Percentiles rank a stretch among this genome's conserved stretches.
Evolutionary conservation across 257 asterid genomes (phyloP).

Genomic region (Handroanthus guayacan): DNA sequence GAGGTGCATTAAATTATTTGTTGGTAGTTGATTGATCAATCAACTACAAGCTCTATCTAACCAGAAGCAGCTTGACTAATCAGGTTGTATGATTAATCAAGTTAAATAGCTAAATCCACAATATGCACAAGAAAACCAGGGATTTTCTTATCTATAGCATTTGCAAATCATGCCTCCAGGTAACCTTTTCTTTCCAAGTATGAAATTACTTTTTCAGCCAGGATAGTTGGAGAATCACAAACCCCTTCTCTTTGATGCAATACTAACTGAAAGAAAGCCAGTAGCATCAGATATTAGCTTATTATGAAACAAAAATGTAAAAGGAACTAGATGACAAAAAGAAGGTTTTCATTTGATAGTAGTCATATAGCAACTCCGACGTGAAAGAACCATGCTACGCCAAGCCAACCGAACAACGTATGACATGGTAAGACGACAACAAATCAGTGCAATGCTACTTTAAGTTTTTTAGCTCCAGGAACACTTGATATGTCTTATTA

Average conservation of each 20-base stretch:
- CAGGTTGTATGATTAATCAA: slow-evolving; percentile 7
- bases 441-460: background rate
- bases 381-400: background rate
- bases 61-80: slow-evolving; percentile 21
- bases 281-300: slow-evolving; percentile 1
- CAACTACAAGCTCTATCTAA: slow-evolving; percentile 39
- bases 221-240: slow-evolving; percentile 66
- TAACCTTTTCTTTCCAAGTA: slow-evolving; percentile 78
- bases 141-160: slow-evolving; percentile 27
- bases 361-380: background rate
- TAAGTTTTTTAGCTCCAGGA: background rate
- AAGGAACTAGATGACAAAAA: background rate
- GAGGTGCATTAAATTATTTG: slow-evolving; percentile 35
- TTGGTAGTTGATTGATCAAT: slow-evolving; percentile 51
- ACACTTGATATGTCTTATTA: background rate
- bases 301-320: background rate
- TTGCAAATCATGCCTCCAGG: slow-evolving; percentile 59
- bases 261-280: slow-evolving; percentile 65
- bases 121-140: slow-evolving; percentile 15
- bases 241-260: slow-evolving; percentile 64
- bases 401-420: background rate
- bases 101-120: background rate
- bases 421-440: background rate
- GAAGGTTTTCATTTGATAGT: background rate
- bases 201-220: slow-evolving; percentile 76